These are phyloP conservation scores for Botryotinia calthae DNA, from an alignment of 2,329 filamentous ascomycete genomes.

Conservation along the genomic window DNA sequence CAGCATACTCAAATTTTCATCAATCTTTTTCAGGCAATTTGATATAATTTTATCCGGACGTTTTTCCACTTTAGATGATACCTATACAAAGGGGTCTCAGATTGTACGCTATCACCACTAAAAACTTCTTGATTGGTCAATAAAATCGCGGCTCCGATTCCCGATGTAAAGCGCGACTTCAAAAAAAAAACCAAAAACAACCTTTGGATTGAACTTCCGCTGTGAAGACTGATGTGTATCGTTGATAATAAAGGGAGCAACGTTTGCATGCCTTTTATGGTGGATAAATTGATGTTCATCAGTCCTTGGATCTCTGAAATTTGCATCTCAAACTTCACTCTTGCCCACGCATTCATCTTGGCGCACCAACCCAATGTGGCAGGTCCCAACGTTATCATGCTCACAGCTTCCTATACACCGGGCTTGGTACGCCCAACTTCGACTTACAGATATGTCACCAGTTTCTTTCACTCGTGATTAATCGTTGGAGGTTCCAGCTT, in stretches of 20 bases:
- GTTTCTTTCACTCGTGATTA: background rate
- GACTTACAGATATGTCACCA: background rate
- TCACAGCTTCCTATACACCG: background rate
- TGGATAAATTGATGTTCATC: background rate
- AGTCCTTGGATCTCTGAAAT: too few species aligned
- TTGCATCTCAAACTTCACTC: background rate
- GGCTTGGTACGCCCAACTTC: background rate
- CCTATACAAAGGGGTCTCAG: too few species aligned
- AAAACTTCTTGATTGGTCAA: background rate
- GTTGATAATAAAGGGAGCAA: background rate
- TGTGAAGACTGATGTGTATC: background rate
- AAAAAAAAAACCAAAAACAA: background rate
- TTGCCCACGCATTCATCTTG: background rate
- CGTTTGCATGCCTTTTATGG: background rate
- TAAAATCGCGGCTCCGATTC: background rate
- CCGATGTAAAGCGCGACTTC: background rate
- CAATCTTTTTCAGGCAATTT: too few species aligned
- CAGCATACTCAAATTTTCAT: background rate
- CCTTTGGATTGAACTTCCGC: background rate
- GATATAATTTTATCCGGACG: too few species aligned
- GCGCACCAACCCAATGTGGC: slow-evolving; percentile 1
- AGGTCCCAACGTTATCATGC: slow-evolving; percentile 1
- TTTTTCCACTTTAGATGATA: too few species aligned
- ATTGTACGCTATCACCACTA: too few species aligned
- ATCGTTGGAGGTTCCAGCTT: background rate